Base-by-base conservation (phyloP, 176 grass and related monocot genomes). In the Hordeum vulgare region DNA sequence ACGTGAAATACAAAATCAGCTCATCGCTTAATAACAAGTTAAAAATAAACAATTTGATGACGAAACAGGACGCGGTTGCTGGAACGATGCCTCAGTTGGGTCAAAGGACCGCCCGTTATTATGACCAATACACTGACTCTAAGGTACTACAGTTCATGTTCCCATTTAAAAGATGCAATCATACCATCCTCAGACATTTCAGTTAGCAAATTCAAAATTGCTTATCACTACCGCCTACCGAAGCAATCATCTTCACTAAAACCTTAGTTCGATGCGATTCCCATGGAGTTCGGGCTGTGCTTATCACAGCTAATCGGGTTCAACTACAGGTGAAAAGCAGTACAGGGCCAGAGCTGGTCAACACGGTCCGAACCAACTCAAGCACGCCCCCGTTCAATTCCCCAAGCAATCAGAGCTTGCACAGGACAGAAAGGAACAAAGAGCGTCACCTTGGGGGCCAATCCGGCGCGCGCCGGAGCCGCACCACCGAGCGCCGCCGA, bases 361-460 rank as follows among this genome's bases (percentile, higher is more conserved):
- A 20, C 47, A 6, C 34, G 3, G 65, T n/a, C 36, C 21, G 11
- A 15, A 53, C 24, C 21, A 57, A 58, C 33, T 41, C 13, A 25
- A 18, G 42, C 41, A 49, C 20, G 25, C 68, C 18, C 11, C 31
- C 1, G 11, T 5, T 20, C 57, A 76, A 63, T 61, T 45, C 9
- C 9, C 44, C 58, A 59, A 24, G 2, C 53, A 86, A 7, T 12
- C 66, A 62, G 20, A 21, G 24, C 4, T 54, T 49, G 40, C 24
- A 42, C 12, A 7, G 0, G 23, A 49, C 0, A 36, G 25, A 25
- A 40, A 25, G 6, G 79, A 4, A 12, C 3, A 33, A 25, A 18
- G 4, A n/a, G n/a, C 3, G 23, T 54, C 54, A 94, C 92, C 89
- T 89, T 80, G 14, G 25, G 70, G 27, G 70, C 59, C 62, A 71